phyloP scores from a whole-genome alignment of 164 flowering plant genomes.

The Annona cherimola region DNA sequence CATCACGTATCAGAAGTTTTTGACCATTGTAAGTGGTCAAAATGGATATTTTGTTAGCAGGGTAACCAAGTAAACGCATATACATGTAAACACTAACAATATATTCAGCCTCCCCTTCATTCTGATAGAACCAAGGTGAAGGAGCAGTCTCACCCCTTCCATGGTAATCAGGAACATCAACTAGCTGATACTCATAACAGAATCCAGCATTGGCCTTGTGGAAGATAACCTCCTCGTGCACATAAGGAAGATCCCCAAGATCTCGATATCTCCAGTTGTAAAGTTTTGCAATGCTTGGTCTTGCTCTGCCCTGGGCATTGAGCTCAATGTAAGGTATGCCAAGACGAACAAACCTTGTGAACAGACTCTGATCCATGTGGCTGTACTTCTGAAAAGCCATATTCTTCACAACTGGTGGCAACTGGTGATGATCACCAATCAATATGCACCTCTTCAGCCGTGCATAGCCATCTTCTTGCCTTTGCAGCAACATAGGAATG shows the following conservation, averaged over 20 bases:
- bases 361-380: conserved; percentile 98
- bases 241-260: conserved; percentile 87
- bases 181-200: conserved; percentile 84
- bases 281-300: conserved; percentile 88
- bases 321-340: conserved; percentile 97
- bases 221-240: conserved; percentile 56
- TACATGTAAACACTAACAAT: conserved; percentile 88
- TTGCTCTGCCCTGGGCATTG: conserved; percentile 97
- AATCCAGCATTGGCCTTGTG: conserved; percentile 90
- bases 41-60: conserved; percentile 90
- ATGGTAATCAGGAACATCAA: conserved; percentile 89
- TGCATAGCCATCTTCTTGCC: conserved; percentile 97
- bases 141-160: conserved; percentile 95
- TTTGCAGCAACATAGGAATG: conserved; percentile 95
- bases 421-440: conserved; percentile 98
- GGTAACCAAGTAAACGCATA: conserved; percentile 91
- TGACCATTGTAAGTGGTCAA: conserved; percentile 98
- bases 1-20: conserved; percentile 96
- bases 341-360: conserved; percentile 93
- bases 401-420: conserved; percentile 99
- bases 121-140: conserved; percentile 98
- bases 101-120: conserved; percentile 98
- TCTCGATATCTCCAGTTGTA: conserved; percentile 97
- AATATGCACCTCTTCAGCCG: conserved; percentile 93
- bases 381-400: conserved; percentile 99